Evolutionary conservation across 768 basidiomycete species (phyloP), one percentile per base, ranked within the genome.

Genomic region (Leccinum disarticulatum): DNA sequence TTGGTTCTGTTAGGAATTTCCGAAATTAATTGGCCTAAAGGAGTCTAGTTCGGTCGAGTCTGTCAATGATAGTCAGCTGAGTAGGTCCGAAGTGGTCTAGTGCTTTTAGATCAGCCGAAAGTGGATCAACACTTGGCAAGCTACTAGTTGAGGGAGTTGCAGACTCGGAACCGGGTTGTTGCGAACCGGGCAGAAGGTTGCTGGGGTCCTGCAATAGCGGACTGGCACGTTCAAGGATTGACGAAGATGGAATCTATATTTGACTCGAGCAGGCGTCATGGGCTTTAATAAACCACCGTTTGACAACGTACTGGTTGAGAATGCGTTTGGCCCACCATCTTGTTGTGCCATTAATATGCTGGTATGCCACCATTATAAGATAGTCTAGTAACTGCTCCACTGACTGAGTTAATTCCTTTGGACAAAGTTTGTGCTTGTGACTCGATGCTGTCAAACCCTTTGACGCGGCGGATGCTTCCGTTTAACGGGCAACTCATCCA

Each of bases 21-120:
- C 36, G 50, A 60, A 53, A 63, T 63, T 52, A 61, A 55, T 27
- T 55, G 43, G 28, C 59, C 43, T 49, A 60, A 71, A 61, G 36
- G 17, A 33, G 61, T 13, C 33, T 55, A 58, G 55, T 31, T 30
- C 31, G 15, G 15, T 10, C 13, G 4, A 19, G 33, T 28, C 13
- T 30, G n/a, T n/a, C n/a, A n/a, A n/a, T n/a, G n/a, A 19, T 57
- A 10, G 48, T 33, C 48, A 31, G 27, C 50, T 31, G 19, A 38
- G 30, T 28, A 4, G 43, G 13, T 25, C 22, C 22, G 7, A 7
- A 48, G 47, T 25, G 6, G 13, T 14, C 47, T 25, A 25, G 22
- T 1, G 13, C 25, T 27, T 22, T 7, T 22, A 48, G 14, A 25
- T 25, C 25, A 48, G 10, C 19, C 13, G 7, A 48, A 48, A 35